These are phyloP conservation scores for Saturnispora quitensis DNA, from an alignment of 805 yeast genomes.

Conservation along the genomic window DNA sequence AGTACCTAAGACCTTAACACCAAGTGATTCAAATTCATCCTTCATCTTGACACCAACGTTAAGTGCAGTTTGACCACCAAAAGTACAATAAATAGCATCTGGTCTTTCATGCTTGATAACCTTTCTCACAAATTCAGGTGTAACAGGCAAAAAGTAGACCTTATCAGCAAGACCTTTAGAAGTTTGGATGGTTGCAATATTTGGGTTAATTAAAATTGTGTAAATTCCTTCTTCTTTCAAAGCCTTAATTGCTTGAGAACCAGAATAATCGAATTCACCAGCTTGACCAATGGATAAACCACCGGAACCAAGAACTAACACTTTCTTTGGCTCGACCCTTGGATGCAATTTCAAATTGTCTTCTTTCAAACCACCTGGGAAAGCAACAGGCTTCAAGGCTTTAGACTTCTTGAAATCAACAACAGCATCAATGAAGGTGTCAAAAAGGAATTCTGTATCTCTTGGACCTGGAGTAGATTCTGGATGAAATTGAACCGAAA, in stretches of 20 bases:
- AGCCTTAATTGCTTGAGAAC: conserved; percentile 97
- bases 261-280: conserved; percentile 95
- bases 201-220: conserved; percentile 86
- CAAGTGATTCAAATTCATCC: conserved; percentile 89
- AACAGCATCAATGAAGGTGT: conserved; percentile 81
- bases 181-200: conserved; percentile 94
- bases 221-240: conserved; percentile 79
- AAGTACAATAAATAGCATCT: conserved; percentile 90
- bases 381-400: conserved; percentile 58
- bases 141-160: conserved; percentile 90
- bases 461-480: conserved; percentile 99
- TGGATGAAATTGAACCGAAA: conserved; percentile 98
- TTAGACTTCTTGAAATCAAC: conserved; percentile 49
- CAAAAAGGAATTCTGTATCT: conserved; percentile 95
- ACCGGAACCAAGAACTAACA: conserved; percentile 91
- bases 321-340: conserved; percentile 78
- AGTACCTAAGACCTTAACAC: conserved; percentile 93
- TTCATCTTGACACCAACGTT: conserved; percentile 92
- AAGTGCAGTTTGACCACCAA: conserved; percentile 97
- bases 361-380: conserved; percentile 80
- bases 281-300: conserved; percentile 97
- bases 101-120: conserved; percentile 95
- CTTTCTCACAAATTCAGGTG: conserved; percentile 91
- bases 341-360: conserved; percentile 75
- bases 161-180: conserved; percentile 93